phyloP scores from a whole-genome alignment of 176 grass and related monocot species.

The Alopecurus myosuroides region DNA sequence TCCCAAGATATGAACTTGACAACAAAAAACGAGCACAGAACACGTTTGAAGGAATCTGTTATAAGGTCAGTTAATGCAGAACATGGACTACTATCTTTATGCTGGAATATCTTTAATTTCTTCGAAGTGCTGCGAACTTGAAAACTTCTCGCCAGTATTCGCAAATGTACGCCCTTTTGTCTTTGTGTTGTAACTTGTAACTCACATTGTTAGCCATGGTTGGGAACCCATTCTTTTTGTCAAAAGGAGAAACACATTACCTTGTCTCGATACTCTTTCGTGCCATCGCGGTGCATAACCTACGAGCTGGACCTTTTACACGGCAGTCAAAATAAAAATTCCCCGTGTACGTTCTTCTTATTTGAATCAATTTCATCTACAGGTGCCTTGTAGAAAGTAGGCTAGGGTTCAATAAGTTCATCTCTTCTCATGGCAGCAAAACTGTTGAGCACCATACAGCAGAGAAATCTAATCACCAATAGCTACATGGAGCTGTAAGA shows the following conservation, averaged over 20 bases:
- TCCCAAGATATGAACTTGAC: constrained; percentile 32
- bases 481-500: neutral
- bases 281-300: neutral
- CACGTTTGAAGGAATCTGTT: constrained; percentile 44
- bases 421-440: neutral
- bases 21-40: constrained; percentile 32
- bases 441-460: neutral
- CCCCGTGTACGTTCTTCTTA: neutral
- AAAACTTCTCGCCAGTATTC: neutral
- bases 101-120: neutral
- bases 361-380: neutral
- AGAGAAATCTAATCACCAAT: neutral
- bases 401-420: neutral
- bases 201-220: neutral
- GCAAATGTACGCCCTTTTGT: neutral
- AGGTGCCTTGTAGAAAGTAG: neutral
- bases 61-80: constrained; percentile 30
- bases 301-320: neutral
- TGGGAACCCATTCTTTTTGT: neutral
- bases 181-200: neutral
- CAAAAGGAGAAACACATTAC: neutral
- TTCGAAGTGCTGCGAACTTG: neutral
- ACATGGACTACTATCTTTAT: neutral
- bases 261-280: neutral
- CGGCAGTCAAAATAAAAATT: neutral